These are phyloP conservation scores for Penicillium sp. DNA, from an alignment of 2,329 filamentous ascomycete species.

Conservation along the genomic window DNA sequence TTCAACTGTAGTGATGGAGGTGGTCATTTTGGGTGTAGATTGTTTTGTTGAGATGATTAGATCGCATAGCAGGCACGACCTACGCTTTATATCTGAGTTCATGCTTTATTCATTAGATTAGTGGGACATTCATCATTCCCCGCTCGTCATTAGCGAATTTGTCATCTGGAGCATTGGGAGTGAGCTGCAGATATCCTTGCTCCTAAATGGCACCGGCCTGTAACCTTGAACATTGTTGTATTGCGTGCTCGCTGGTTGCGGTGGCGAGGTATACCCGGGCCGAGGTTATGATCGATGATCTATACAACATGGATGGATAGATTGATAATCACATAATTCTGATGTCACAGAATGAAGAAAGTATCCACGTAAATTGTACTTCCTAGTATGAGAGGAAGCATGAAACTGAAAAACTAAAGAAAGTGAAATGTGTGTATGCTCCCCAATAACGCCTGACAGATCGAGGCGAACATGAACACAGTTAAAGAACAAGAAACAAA, in stretches of 20 bases:
- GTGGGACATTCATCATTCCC: neutral
- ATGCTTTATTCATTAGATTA: neutral
- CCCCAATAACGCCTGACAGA: neutral
- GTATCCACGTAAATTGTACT: constrained; percentile 1
- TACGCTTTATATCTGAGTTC: no score
- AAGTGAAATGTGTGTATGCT: neutral
- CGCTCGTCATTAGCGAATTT: neutral
- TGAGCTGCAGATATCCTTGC: no score
- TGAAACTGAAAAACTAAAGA: neutral
- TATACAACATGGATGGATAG: neutral
- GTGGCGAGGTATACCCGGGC: neutral
- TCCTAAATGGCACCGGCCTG: neutral
- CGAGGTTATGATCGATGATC: neutral
- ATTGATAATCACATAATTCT: neutral
- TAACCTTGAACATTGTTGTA: neutral
- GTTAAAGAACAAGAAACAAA: neutral
- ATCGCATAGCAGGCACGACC: no score
- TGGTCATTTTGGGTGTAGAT: constrained; percentile 30
- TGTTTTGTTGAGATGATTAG: neutral
- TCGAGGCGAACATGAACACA: neutral
- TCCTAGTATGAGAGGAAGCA: neutral
- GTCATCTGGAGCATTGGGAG: neutral
- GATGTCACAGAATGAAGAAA: neutral
- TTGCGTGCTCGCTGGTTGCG: neutral
- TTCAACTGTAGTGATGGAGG: constrained; percentile 19